Evolutionary conservation across 2,329 filamentous ascomycete genomes (phyloP).

Genomic region (Diaporthe eres): DNA sequence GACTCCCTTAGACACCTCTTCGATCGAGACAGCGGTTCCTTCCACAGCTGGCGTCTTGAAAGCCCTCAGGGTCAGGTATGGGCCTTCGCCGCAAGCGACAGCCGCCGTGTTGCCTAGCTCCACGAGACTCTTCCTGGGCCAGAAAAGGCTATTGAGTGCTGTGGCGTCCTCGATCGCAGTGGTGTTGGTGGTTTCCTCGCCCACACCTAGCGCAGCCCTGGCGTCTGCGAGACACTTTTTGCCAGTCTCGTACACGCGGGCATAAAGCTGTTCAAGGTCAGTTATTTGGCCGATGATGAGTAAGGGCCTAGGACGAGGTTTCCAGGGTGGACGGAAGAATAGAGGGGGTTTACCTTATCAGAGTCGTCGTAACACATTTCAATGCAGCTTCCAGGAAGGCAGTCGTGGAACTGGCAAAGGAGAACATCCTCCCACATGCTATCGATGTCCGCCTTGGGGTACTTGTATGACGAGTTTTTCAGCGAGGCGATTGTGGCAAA

Average conservation of each 20-base stretch:
- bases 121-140: constrained; percentile 83
- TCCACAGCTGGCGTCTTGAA: constrained; percentile 62
- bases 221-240: constrained; percentile 79
- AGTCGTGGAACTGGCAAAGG: constrained; percentile 98
- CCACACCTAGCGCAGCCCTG: constrained; percentile 75
- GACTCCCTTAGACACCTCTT: constrained; percentile 68
- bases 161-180: constrained; percentile 64
- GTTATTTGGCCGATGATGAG: neutral
- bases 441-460: constrained; percentile 94
- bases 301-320: neutral
- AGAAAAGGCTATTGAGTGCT: constrained; percentile 89
- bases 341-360: constrained; percentile 71
- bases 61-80: constrained; percentile 63
- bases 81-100: constrained; percentile 70
- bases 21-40: constrained; percentile 64
- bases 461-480: constrained; percentile 80
- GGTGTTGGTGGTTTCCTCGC: constrained; percentile 54
- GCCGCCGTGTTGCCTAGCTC: constrained; percentile 67
- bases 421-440: constrained; percentile 95
- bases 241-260: constrained; percentile 83
- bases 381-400: constrained; percentile 92
- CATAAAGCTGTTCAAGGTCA: constrained; percentile 74
- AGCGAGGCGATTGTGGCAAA: constrained; percentile 89
- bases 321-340: neutral
- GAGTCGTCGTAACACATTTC: constrained; percentile 99